These are phyloP conservation scores for Tolypocladium ovalisporum DNA, from an alignment of 2,329 filamentous ascomycete genomes.

Conservation along the genomic window DNA sequence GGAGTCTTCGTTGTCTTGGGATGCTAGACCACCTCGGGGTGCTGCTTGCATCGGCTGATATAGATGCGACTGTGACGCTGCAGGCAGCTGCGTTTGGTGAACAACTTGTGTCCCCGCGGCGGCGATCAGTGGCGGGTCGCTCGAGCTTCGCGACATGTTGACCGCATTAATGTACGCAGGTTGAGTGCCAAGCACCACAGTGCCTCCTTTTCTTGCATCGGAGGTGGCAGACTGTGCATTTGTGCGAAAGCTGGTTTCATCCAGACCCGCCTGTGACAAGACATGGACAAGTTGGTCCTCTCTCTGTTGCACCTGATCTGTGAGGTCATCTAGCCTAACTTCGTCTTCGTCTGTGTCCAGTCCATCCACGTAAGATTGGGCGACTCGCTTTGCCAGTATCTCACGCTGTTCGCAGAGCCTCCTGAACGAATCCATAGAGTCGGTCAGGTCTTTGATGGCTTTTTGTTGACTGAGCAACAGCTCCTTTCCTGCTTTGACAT, in stretches of 20 bases:
- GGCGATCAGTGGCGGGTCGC: constrained; percentile 17
- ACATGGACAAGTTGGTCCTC: constrained; percentile 29
- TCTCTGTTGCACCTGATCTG: constrained; percentile 29
- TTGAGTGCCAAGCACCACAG: constrained; percentile 35
- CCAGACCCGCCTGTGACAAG: constrained; percentile 34
- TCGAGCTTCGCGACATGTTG: constrained; percentile 21
- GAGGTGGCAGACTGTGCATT: not conserved
- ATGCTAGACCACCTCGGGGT: constrained; percentile 12
- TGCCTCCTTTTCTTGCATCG: constrained; percentile 5
- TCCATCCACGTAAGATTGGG: constrained; percentile 37
- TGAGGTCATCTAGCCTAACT: constrained; percentile 35
- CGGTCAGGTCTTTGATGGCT: constrained; percentile 28
- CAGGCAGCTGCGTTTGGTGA: constrained; percentile 37
- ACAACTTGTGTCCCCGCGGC: constrained; percentile 35
- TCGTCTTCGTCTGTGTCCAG: constrained; percentile 43
- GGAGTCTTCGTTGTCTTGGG: constrained; percentile 12
- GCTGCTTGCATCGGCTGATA: constrained; percentile 9
- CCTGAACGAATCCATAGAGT: constrained; percentile 30
- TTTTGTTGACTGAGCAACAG: constrained; percentile 33
- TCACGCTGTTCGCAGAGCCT: constrained; percentile 32
- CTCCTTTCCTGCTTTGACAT: constrained; percentile 39
- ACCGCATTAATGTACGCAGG: constrained; percentile 16
- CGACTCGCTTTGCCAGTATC: constrained; percentile 33
- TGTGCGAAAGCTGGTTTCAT: constrained; percentile 16
- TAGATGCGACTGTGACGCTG: constrained; percentile 10